These are phyloP conservation scores for Nannizzia gypsea DNA, from an alignment of 2,329 filamentous ascomycete species.

Conservation along the genomic window DNA sequence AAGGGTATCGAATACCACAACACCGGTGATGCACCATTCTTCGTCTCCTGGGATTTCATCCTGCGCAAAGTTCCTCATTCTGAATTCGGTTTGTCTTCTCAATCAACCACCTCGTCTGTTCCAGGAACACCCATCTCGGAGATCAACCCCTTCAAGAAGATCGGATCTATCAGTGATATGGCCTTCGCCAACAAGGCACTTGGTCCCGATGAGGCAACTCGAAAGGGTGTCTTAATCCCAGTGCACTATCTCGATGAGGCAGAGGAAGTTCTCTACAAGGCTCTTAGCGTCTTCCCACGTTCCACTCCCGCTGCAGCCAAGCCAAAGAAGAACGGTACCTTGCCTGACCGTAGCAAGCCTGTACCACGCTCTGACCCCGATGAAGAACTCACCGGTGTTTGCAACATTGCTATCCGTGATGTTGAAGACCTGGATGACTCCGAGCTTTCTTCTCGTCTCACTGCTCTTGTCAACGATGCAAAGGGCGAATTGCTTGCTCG, in stretches of 20 bases:
- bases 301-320: constrained; percentile 46
- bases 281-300: constrained; percentile 67
- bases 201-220: constrained; percentile 60
- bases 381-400: constrained; percentile 78
- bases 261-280: constrained; percentile 73
- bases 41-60: constrained; percentile 89
- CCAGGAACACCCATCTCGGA: constrained; percentile 59
- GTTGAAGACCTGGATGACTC: constrained; percentile 71
- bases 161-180: constrained; percentile 95
- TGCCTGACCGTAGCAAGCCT: constrained; percentile 58
- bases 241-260: constrained; percentile 89
- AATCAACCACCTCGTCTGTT: constrained; percentile 70
- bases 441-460: constrained; percentile 65
- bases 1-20: constrained; percentile 82
- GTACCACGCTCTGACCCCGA: constrained; percentile 45
- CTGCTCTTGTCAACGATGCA: constrained; percentile 62
- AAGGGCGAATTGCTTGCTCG: constrained; percentile 73
- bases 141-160: constrained; percentile 60
- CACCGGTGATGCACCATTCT: constrained; percentile 58
- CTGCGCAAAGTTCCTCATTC: constrained; percentile 86
- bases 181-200: constrained; percentile 49
- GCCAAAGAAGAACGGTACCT: constrained; percentile 52
- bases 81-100: constrained; percentile 67
- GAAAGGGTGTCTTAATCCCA: constrained; percentile 90
- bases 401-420: constrained; percentile 85